Evolutionary conservation across 306 rosid species (phyloP).

Genomic region (Pterocarpus macrocarpus): DNA sequence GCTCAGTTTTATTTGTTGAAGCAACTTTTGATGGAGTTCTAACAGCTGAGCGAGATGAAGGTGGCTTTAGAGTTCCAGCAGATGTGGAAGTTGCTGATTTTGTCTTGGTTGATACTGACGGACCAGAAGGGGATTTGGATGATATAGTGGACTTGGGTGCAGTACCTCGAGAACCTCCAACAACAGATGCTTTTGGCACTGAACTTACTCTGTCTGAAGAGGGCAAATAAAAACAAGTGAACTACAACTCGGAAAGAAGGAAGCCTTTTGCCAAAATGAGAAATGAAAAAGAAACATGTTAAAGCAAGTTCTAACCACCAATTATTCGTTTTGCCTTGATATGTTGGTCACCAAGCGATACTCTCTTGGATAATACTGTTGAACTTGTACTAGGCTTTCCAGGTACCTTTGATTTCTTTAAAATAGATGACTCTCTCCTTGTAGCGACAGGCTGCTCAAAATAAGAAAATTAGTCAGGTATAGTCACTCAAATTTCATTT

Average conservation of each 20-base stretch:
- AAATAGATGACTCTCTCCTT: constrained; percentile 61
- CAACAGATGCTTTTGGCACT: constrained; percentile 56
- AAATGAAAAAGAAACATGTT: constrained; percentile 18
- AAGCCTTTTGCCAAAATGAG: constrained; percentile 7
- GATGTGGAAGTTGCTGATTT: constrained; percentile 56
- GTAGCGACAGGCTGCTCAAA: constrained; percentile 56
- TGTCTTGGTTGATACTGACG: constrained; percentile 58
- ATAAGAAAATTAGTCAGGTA: constrained; percentile 41
- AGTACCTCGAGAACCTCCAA: constrained; percentile 53
- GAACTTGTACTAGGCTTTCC: constrained; percentile 67
- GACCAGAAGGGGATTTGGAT: constrained; percentile 59
- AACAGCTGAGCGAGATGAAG: constrained; percentile 55
- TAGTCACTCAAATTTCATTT: constrained; percentile 24
- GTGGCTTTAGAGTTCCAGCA: constrained; percentile 50
- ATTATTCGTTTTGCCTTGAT: constrained; percentile 53
- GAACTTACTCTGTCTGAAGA: constrained; percentile 68
- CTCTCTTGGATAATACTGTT: constrained; percentile 68
- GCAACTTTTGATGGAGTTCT: constrained; percentile 65
- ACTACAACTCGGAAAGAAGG: constrained; percentile 32
- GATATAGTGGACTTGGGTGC: constrained; percentile 52
- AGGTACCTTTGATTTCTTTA: constrained; percentile 64
- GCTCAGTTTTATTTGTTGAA: constrained; percentile 52
- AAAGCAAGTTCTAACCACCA: constrained; percentile 63
- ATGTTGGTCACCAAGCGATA: constrained; percentile 62
- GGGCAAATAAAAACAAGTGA: constrained; percentile 32